phyloP scores from a whole-genome alignment of 371 early-diverging fungal genomes.

The Sporodiniella umbellata region DNA sequence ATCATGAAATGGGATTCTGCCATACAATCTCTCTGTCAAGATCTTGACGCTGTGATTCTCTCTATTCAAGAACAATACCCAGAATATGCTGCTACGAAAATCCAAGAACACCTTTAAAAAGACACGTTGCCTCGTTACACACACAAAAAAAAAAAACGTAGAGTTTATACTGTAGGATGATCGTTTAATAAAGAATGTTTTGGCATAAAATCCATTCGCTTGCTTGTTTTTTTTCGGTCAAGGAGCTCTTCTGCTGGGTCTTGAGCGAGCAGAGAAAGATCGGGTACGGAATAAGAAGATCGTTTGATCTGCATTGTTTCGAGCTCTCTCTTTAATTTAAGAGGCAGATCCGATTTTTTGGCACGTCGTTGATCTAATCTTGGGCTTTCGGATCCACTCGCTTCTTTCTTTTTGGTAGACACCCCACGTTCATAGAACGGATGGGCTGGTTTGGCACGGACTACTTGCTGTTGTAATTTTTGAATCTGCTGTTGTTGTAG shows the following conservation, averaged over 20 bases:
- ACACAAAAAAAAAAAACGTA: neutral
- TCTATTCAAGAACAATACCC: constrained; percentile 56
- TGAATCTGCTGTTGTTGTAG: constrained; percentile 10
- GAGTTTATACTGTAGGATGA: too few species aligned
- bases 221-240: neutral
- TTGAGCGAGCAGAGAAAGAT: constrained; percentile 3
- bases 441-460: neutral
- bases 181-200: too few species aligned
- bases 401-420: too few species aligned
- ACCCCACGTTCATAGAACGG: constrained; percentile 2
- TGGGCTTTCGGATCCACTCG: neutral
- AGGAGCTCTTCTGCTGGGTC: neutral
- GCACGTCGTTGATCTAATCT: neutral
- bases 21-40: constrained; percentile 58
- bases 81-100: constrained; percentile 27
- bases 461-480: constrained; percentile 3
- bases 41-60: constrained; percentile 54
- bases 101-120: neutral
- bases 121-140: too few species aligned
- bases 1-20: constrained; percentile 59
- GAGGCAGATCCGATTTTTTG: constrained; percentile 4
- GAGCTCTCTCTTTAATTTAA: constrained; percentile 16
- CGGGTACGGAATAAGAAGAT: constrained; percentile 22
- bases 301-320: constrained; percentile 12
- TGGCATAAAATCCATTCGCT: too few species aligned